Base-by-base conservation (phyloP, 2,329 filamentous ascomycete species). In the Arthroderma sp. region DNA sequence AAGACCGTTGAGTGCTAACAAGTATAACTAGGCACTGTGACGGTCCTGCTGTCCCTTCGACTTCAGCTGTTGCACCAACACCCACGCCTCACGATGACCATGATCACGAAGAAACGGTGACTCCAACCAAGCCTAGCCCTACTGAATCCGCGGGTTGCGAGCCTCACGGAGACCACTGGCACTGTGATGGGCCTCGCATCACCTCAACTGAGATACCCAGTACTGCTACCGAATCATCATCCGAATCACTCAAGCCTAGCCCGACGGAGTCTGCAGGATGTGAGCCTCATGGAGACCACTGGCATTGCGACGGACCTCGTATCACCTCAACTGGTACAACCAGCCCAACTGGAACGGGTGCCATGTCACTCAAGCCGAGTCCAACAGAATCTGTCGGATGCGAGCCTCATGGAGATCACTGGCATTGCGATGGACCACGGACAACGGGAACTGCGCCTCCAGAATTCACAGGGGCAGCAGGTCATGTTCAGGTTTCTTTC, bases 21-120 rank as follows among this genome's bases (percentile, higher is more conserved):
- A 5, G 17, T 58, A 15, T 17, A 17, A 17, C 11, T 41, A 68
- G 67, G 66, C 67, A 69, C 56, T 69, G 67, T 47, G 64, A 67
- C 6, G 67, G 65, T 3, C 65, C 66, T 15, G 55, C 44, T 17
- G 44, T 19, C 21, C 33, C 56, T 15, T 41, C 55, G n/a, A 37
- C 56, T 35, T 41, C 57, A n/a, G 23, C 54, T n/a, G 21, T 21
- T 17, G 19, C 37, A 21, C 17, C 38, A 11, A 8, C 54, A 23
- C n/a, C 38, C 35, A 44, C 33, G n/a, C 23, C 33, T n/a, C 33
- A 55, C 17, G 33, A 28, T 44, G 54, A 44, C 25, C 37, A 54
- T 54, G 31, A n/a, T 8, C 33, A 41, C 15, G 53, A 41, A 17
- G 55, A n/a, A 43, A 54, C 21, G 28, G 21, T n/a, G 43, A 11